phyloP scores from a whole-genome alignment of 1,284 basidiomycete genomes.

The Heterobasidion occidentale region DNA sequence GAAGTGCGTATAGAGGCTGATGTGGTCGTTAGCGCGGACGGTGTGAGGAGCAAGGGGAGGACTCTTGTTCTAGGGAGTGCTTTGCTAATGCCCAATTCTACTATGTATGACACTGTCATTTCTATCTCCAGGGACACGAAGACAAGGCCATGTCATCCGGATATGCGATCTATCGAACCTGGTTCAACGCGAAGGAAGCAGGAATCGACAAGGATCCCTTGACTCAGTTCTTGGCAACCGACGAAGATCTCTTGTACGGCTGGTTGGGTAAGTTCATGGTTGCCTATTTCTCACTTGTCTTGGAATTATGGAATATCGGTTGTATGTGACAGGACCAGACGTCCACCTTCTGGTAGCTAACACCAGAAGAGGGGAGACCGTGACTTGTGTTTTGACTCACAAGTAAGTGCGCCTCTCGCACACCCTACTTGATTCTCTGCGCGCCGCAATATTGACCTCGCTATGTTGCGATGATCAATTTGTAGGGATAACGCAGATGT shows the following conservation, averaged over 20 bases:
- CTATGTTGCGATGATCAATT: too few species aligned
- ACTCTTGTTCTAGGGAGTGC: slow-evolving; percentile 18
- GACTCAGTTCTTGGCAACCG: slow-evolving; percentile 14
- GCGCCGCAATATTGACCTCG: too few species aligned
- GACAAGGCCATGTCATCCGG: slow-evolving; percentile 22
- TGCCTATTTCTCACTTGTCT: too few species aligned
- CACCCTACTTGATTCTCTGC: not conserved
- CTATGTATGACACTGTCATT: too few species aligned
- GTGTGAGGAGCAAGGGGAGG: slow-evolving; percentile 18
- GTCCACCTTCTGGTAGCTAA: slow-evolving; percentile 19
- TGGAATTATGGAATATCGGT: too few species aligned
- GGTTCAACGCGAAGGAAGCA: slow-evolving; percentile 17
- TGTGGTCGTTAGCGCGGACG: slow-evolving; percentile 22
- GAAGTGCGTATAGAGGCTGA: slow-evolving; percentile 18
- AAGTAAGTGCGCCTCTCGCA: slow-evolving; percentile 10
- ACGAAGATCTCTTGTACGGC: slow-evolving; percentile 17
- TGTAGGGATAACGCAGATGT: slow-evolving; percentile 19
- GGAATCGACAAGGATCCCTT: slow-evolving; percentile 18
- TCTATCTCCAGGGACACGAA: slow-evolving; percentile 13
- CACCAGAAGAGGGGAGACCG: slow-evolving; percentile 10
- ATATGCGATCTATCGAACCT: slow-evolving; percentile 22
- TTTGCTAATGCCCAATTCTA: not conserved
- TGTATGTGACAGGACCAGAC: slow-evolving; percentile 12
- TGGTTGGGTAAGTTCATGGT: slow-evolving; percentile 13
- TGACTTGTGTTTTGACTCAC: slow-evolving; percentile 21